A percentile compares a stretch with the other conserved stretches of the same genome.
Evolutionary conservation across 2,329 filamentous ascomycete genomes (phyloP).

Genomic region (Aspergillus pseudoviridinutans): DNA sequence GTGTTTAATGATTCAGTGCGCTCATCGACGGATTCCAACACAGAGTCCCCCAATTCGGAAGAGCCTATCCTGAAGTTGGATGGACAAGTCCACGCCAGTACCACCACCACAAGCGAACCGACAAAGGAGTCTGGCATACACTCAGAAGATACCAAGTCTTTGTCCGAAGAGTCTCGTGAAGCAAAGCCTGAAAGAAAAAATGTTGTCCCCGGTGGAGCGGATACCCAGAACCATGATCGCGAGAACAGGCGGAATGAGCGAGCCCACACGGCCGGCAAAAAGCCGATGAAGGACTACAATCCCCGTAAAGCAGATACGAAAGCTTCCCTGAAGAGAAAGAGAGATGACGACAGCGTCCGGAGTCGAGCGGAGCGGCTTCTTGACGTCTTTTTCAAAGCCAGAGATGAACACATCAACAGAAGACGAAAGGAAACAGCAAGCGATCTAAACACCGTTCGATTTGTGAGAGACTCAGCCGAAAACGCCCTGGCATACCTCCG

Average conservation of each 20-base stretch:
- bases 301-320: not conserved
- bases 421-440: slow-evolving; percentile 19
- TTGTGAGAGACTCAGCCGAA: slow-evolving; percentile 43
- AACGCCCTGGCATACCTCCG: slow-evolving; percentile 26
- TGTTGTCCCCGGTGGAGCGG: not conserved
- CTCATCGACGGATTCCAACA: not conserved
- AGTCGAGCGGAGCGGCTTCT: slow-evolving; percentile 19
- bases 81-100: not conserved
- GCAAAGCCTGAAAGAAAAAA: not conserved
- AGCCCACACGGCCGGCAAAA: not conserved
- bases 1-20: not conserved
- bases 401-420: slow-evolving; percentile 33
- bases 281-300: not conserved
- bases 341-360: not conserved
- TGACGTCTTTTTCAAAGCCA: slow-evolving; percentile 33
- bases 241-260: not conserved
- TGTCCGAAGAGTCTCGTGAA: not conserved
- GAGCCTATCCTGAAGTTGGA: not conserved
- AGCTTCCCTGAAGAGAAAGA: not conserved
- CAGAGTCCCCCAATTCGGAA: not conserved
- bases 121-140: not conserved
- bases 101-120: not conserved
- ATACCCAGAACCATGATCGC: not conserved
- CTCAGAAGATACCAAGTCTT: not conserved
- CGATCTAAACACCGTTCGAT: slow-evolving; percentile 30